Conservation (phyloP, 345 rosid species). For the Gossypium anomalum region DNA sequence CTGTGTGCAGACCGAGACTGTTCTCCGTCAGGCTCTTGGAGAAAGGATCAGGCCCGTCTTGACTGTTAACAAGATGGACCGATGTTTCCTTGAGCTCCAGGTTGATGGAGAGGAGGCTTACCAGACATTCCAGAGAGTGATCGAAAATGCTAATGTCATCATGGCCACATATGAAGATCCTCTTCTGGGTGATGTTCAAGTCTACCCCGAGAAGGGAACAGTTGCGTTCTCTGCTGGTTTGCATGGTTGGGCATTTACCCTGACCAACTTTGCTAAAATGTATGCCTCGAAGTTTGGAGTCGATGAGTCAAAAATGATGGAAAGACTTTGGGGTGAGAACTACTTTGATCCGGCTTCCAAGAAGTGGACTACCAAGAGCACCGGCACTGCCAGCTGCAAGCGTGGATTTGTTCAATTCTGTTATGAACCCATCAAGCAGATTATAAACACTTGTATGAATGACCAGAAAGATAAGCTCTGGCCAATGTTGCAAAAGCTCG, state of each 20-base stretch:
- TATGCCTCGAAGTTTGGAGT: conserved; percentile 63
- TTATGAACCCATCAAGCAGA: conserved; percentile 69
- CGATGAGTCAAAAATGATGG: conserved; percentile 75
- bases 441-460: conserved; percentile 50
- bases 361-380: conserved; percentile 70
- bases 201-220: conserved; percentile 75
- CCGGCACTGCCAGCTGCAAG: conserved; percentile 59
- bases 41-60: conserved; percentile 65
- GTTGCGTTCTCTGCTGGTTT: conserved; percentile 85
- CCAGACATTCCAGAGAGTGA: conserved; percentile 62
- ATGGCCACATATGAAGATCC: conserved; percentile 83
- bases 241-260: conserved; percentile 77
- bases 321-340: conserved; percentile 80
- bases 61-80: conserved; percentile 81
- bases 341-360: conserved; percentile 66
- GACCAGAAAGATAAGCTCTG: conserved; percentile 67
- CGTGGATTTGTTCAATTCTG: conserved; percentile 81
- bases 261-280: conserved; percentile 54
- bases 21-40: conserved; percentile 54
- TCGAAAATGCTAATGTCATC: conserved; percentile 75
- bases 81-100: conserved; percentile 81
- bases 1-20: conserved; percentile 57
- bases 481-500: conserved; percentile 66
- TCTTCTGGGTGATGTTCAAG: conserved; percentile 66
- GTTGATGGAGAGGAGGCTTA: conserved; percentile 84